A percentile compares a stretch with the other conserved stretches of the same genome.
Evolutionary conservation across 495 filamentous ascomycete genomes (phyloP).

Genomic region (Hypomontagnella monticulosa): DNA sequence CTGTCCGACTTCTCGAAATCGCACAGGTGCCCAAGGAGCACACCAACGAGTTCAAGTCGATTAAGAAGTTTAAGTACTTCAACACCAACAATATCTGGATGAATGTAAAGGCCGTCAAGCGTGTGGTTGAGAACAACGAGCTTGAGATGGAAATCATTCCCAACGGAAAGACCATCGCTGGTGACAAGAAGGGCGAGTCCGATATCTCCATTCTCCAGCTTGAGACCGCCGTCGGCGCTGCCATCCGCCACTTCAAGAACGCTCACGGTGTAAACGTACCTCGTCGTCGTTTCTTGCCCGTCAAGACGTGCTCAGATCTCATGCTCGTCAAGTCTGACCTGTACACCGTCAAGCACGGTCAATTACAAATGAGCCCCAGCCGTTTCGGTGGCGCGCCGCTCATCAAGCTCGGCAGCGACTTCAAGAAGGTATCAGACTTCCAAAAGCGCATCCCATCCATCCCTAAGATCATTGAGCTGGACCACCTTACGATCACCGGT

Average conservation of each 20-base stretch:
- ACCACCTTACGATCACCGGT: slow-evolving; percentile 97
- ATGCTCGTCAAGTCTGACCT: slow-evolving; percentile 99
- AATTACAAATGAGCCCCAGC: slow-evolving; percentile 93
- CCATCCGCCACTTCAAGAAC: slow-evolving; percentile 98
- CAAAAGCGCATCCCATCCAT: slow-evolving; percentile 96
- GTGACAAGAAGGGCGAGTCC: slow-evolving; percentile 99
- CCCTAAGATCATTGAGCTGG: slow-evolving; percentile 96
- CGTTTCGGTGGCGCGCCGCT: slow-evolving; percentile 98
- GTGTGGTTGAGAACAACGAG: slow-evolving; percentile 97
- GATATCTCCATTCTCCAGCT: slow-evolving; percentile 97
- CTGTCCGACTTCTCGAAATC: slow-evolving; percentile 95
- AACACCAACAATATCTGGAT: slow-evolving; percentile 99
- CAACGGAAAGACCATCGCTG: slow-evolving; percentile 97
- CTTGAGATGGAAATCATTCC: slow-evolving; percentile 99
- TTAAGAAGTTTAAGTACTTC: slow-evolving; percentile 99
- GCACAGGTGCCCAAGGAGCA: slow-evolving; percentile 99
- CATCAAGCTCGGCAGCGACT: slow-evolving; percentile 98
- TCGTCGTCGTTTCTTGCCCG: slow-evolving; percentile 95
- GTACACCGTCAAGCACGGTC: slow-evolving; percentile 99
- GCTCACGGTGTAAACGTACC: slow-evolving; percentile 99
- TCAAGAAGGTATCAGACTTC: slow-evolving; percentile 99
- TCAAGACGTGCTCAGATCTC: slow-evolving; percentile 99
- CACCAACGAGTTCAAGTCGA: slow-evolving; percentile 99
- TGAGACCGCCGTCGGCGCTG: slow-evolving; percentile 97
- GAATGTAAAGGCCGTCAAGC: slow-evolving; percentile 96